Evolutionary conservation across 495 filamentous ascomycete genomes (phyloP), one percentile per base, ranked within the genome.

Genomic region (Neurospora sp.): DNA sequence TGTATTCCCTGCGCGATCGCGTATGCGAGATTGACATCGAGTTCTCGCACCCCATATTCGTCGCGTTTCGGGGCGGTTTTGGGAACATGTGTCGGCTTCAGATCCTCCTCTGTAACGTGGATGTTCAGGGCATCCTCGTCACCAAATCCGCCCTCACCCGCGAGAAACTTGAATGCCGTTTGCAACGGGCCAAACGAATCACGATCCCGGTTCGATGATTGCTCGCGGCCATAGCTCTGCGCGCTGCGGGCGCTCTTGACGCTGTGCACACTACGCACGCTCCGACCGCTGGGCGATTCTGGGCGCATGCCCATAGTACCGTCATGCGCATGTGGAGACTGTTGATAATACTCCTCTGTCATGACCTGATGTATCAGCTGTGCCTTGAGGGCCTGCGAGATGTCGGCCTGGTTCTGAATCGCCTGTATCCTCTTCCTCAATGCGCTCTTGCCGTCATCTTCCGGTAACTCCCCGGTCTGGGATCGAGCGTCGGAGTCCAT

Each of bases 381-480:
- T 37, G 96, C 96, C 83, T 95, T 97, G 72, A 94, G 90, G 20
- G 86, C 81, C 71, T 88, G 89, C n/a, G 89, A 80, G 35, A 91
- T 83, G 10, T 88, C 84, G 74, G 88, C 84, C 18, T 87, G 81
- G 27, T 65, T 65, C 73, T 93, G 89, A 71, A 99, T 94, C 40
- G 86, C 87, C 46, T 92, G 86, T 73, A 99, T 95, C 80, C 89
- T 90, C 73, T 84, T 87, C 71, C 96, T 85, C 72, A 98, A 81
- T 70, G 82, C 80, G 9, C 89, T 85, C 92, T 97, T 97, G 39
- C 96, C 96, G 85, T 99, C 96, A 80, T 99, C 93, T 76, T 91
- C 96, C 0, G 96, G 96, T 69, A 99, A 83, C 27, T 79, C 53
- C 53, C 53, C 53, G 12, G 53, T 37, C 27, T 65, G 69, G 20